These are phyloP conservation scores for Lichtheimia ornata DNA, from an alignment of 371 early-diverging fungal species.

Conservation along the genomic window DNA sequence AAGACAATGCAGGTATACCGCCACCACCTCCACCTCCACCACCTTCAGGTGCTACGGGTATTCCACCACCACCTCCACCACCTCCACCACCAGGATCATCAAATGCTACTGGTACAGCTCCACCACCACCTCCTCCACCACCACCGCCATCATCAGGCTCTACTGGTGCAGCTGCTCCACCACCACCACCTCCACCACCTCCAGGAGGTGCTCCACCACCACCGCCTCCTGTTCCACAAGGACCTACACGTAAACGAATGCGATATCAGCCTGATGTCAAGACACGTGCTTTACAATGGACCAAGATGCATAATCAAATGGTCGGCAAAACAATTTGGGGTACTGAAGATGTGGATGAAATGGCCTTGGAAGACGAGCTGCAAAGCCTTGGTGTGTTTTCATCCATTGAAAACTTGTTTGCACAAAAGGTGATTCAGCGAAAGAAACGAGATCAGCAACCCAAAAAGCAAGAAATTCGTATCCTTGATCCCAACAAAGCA, in stretches of 20 bases:
- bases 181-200: constrained; percentile 46
- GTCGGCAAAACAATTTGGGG: constrained; percentile 67
- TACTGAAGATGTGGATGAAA: constrained; percentile 46
- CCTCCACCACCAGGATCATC: constrained; percentile 6
- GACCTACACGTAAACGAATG: constrained; percentile 55
- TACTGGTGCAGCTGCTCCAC: background rate
- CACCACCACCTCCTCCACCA: constrained; percentile 17
- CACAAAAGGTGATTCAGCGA: constrained; percentile 63
- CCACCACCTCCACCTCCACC: constrained; percentile 16
- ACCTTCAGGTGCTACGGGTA: background rate
- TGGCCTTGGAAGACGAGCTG: constrained; percentile 55
- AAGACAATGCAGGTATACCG: background rate
- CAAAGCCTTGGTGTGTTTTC: constrained; percentile 63
- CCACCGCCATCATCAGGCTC: constrained; percentile 9
- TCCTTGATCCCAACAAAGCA: constrained; percentile 76
- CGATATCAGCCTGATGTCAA: constrained; percentile 71
- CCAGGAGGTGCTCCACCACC: constrained; percentile 23
- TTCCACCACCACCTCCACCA: constrained; percentile 20
- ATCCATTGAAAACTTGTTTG: constrained; percentile 73
- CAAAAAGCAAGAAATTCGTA: constrained; percentile 56
- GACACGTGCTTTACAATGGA: constrained; percentile 86
- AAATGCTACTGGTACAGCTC: background rate
- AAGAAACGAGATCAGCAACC: constrained; percentile 32
- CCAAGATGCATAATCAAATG: constrained; percentile 70
- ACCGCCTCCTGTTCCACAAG: constrained; percentile 45